These are phyloP conservation scores for Amanita muscaria DNA, from an alignment of 768 basidiomycete species.

Conservation along the genomic window DNA sequence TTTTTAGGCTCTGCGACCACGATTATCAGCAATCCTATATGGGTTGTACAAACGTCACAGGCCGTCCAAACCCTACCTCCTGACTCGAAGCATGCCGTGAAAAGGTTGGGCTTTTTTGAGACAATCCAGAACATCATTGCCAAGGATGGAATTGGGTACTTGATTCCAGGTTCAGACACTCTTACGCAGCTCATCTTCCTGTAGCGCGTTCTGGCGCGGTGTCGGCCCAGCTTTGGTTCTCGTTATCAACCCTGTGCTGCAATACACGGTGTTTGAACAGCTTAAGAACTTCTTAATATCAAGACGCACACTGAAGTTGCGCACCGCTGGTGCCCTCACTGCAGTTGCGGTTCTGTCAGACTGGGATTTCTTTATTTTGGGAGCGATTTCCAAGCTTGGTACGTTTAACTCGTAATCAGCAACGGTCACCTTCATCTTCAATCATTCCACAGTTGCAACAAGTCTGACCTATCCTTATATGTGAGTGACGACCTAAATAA, in stretches of 20 bases:
- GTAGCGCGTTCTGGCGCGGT: slow-evolving; percentile 81
- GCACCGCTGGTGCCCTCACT: slow-evolving; percentile 34
- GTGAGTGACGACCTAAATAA: slow-evolving; percentile 19
- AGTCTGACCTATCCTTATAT: slow-evolving; percentile 42
- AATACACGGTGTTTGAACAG: slow-evolving; percentile 94
- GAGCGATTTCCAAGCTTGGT: slow-evolving; percentile 89
- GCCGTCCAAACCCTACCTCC: slow-evolving; percentile 51
- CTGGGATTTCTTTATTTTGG: slow-evolving; percentile 91
- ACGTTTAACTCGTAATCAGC: slow-evolving; percentile 17
- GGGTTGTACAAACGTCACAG: slow-evolving; percentile 93
- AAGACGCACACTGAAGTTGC: slow-evolving; percentile 46
- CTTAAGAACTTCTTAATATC: slow-evolving; percentile 77
- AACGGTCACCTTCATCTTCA: background rate
- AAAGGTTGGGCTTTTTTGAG: slow-evolving; percentile 54
- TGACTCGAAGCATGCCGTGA: slow-evolving; percentile 23
- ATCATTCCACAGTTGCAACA: slow-evolving; percentile 32
- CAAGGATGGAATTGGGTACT: slow-evolving; percentile 55
- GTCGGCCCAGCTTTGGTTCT: slow-evolving; percentile 89
- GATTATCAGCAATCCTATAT: slow-evolving; percentile 87
- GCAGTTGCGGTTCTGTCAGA: slow-evolving; percentile 56
- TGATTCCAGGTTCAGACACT: background rate
- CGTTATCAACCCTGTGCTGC: slow-evolving; percentile 90
- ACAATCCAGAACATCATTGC: slow-evolving; percentile 62
- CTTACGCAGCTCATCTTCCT: background rate
- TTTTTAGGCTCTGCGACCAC: slow-evolving; percentile 79